Evolutionary conservation across 306 rosid genomes (phyloP), one percentile per base, ranked within the genome.

Genomic region (Bauhinia variegata): DNA sequence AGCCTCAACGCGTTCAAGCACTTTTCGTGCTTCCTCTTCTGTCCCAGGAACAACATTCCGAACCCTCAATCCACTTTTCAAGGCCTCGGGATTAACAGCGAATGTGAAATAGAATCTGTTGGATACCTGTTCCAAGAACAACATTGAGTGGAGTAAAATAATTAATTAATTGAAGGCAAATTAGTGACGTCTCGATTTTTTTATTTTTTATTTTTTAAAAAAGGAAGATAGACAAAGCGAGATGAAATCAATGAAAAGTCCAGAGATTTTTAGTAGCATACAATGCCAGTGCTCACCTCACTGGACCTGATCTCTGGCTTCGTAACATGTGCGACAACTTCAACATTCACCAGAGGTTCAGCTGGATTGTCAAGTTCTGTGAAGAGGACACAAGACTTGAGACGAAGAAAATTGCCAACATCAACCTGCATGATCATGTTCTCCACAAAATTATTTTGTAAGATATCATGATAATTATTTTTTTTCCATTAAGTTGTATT

Each of bases 61-160:
- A 69, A 88, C 71, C 60, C 70, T 85, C 70, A 79, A 56, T 7
- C 97, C 93, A 57, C 78, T 80, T 65, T 69, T 81, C 46, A 79
- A 44, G 53, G 87, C 84, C 67, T 75, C 89, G 1, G 85, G 81
- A 48, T 47, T 75, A 54, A 80, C 83, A 34, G 87, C 78, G 75
- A 88, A 91, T 8, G 97, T 86, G 79, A 91, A 77, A 84, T 91
- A 91, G 81, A 91, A 88, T 79, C 86, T 88, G 78, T 91, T 91
- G 68, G 97, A 91, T 53, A 91, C 87, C 96, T 88, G 82, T 58
- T 39, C 51, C 42, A 52, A 58, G 38, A 64, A 52, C 54, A 61
- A 17, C 63, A 58, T 7, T 31, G 50, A 60, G 13, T 75, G 30
- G 23, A 39, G 15, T 38, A 15, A 79, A 67, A 50, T 54, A 6